Conservation (phyloP, 495 filamentous ascomycete genomes). For the Penicillium malachiteum region DNA sequence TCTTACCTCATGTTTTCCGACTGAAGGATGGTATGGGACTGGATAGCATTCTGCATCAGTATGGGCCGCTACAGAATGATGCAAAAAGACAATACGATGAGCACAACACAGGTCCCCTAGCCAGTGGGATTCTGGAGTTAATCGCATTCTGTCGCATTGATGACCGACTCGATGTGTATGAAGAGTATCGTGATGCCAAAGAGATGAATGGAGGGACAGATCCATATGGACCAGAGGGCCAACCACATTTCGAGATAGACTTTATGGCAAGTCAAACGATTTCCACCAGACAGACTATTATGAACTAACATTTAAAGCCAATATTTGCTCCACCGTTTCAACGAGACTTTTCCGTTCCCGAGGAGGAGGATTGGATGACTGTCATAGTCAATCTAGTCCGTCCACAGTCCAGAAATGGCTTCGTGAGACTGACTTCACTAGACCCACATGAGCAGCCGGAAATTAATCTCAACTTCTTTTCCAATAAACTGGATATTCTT, state of each 20-base stretch:
- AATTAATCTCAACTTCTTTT: slow-evolving; percentile 62
- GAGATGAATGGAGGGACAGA: slow-evolving; percentile 51
- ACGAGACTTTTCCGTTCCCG: slow-evolving; percentile 57
- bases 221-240: slow-evolving; percentile 57
- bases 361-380: slow-evolving; percentile 49
- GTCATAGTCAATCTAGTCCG: slow-evolving; percentile 61
- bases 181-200: slow-evolving; percentile 51
- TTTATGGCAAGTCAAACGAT: slow-evolving; percentile 42
- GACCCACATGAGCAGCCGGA: slow-evolving; percentile 52
- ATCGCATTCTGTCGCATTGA: slow-evolving; percentile 59
- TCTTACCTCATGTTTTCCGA: neutral
- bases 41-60: neutral
- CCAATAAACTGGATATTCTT: slow-evolving; percentile 51
- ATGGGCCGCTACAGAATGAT: neutral
- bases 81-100: slow-evolving; percentile 32
- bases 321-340: slow-evolving; percentile 63
- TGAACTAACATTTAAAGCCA: neutral
- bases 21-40: neutral
- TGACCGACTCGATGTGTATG: slow-evolving; percentile 44
- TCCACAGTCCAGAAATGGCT: slow-evolving; percentile 45
- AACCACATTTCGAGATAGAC: slow-evolving; percentile 66
- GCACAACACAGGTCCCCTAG: slow-evolving; percentile 49
- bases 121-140: slow-evolving; percentile 53
- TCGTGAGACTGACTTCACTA: slow-evolving; percentile 51
- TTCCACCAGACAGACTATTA: neutral